Conservation (phyloP, 306 rosid species). For the Casuarina equisetifolia region DNA sequence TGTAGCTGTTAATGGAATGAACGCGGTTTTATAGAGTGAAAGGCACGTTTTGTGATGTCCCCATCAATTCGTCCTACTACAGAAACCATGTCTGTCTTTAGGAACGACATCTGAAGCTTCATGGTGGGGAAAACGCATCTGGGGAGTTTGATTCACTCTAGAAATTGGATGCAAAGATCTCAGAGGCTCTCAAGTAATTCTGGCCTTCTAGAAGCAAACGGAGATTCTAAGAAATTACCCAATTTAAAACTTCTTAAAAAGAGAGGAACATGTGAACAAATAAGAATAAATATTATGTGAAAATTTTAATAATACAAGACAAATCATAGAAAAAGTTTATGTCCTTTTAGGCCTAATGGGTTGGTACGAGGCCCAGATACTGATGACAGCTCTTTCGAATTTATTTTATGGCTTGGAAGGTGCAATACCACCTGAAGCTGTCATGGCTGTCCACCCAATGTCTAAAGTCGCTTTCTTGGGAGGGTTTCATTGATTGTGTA, state of each 20-base stretch:
- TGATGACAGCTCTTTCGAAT: background rate
- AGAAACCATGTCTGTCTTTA: background rate
- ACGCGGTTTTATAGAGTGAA: conserved; percentile 27
- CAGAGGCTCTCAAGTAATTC: background rate
- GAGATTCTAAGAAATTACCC: too few relatives aligned
- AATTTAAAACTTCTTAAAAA: too few relatives aligned
- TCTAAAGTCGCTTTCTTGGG: background rate
- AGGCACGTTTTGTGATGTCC: background rate
- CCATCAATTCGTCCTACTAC: background rate
- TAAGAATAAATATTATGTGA: too few relatives aligned
- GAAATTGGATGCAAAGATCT: background rate
- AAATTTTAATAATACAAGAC: too few relatives aligned
- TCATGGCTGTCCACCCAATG: background rate
- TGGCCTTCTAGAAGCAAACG: background rate
- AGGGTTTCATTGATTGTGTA: background rate
- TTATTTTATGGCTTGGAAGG: background rate
- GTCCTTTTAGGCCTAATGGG: too few relatives aligned
- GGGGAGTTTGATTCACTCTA: background rate
- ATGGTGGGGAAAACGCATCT: too few relatives aligned
- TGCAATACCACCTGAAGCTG: background rate
- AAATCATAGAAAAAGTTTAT: too few relatives aligned
- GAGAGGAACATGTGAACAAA: too few relatives aligned
- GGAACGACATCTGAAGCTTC: too few relatives aligned
- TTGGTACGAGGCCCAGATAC: background rate
- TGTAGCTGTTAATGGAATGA: background rate